phyloP scores from a whole-genome alignment of 176 grass and related monocot genomes.

The Eleusine coracana region DNA sequence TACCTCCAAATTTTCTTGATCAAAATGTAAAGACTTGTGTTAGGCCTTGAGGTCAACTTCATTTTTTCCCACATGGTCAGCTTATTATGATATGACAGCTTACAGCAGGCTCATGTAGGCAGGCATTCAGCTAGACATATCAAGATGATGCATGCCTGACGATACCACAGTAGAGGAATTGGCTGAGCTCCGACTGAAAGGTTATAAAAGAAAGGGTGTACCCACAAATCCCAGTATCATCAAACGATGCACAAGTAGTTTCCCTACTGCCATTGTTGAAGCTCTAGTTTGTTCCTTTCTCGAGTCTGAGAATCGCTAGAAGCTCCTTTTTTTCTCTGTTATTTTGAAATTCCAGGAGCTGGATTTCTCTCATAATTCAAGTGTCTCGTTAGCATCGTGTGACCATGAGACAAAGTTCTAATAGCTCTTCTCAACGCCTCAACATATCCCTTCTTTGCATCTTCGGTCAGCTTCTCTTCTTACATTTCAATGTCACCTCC shows the following conservation, averaged over 20 bases:
- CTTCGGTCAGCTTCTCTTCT: slow-evolving; percentile 33
- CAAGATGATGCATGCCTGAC: not conserved
- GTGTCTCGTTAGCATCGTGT: not conserved
- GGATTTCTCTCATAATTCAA: not conserved
- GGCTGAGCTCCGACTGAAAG: not conserved
- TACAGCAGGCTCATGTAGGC: no score
- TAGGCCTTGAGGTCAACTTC: no score
- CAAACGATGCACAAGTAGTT: not conserved
- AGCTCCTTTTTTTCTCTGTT: not conserved
- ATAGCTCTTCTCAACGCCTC: not conserved
- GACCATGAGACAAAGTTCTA: slow-evolving; percentile 22
- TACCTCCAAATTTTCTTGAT: not conserved
- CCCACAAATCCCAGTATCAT: no score
- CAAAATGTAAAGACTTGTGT: not conserved
- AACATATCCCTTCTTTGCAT: slow-evolving; percentile 16
- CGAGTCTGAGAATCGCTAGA: not conserved
- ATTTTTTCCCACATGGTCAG: no score
- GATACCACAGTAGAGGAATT: not conserved
- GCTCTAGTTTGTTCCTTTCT: not conserved
- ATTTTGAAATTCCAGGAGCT: not conserved
- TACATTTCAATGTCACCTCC: not conserved
- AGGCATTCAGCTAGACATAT: no score
- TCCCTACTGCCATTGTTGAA: not conserved
- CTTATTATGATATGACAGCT: no score
- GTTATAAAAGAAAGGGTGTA: not conserved